Evolutionary conservation across 176 grass and related monocot species (phyloP).

Genomic region (Themeda triandra): DNA sequence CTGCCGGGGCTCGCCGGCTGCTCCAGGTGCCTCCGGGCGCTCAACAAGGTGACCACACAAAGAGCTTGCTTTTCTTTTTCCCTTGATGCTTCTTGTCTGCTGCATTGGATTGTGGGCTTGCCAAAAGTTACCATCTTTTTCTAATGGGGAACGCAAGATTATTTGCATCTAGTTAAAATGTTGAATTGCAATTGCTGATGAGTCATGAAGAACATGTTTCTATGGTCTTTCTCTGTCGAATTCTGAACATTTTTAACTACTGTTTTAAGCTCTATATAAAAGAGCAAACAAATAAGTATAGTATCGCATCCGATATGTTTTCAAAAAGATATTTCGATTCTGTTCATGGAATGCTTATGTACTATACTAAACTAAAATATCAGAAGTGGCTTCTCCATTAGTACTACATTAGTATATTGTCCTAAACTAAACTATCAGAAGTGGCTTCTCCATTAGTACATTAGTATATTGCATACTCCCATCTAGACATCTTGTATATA

Average conservation of each 20-base stretch:
- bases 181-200: neutral
- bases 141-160: neutral
- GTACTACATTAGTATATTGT: neutral
- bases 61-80: neutral
- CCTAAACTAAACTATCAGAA: neutral
- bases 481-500: neutral
- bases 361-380: neutral
- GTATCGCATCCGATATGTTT: neutral
- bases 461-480: neutral
- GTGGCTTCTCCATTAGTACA: neutral
- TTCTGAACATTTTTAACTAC: neutral
- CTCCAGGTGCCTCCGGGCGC: constrained; percentile 59
- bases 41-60: constrained; percentile 51
- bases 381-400: neutral
- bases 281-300: neutral
- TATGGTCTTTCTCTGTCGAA: neutral
- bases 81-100: neutral
- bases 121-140: neutral
- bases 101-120: neutral
- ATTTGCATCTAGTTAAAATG: neutral
- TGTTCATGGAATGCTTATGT: neutral
- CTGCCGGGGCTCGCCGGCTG: constrained; percentile 53
- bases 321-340: neutral
- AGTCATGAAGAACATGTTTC: neutral
- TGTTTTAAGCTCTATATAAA: neutral